Base-by-base conservation (phyloP, 768 basidiomycete species). In the Coprinopsis cinerea region DNA sequence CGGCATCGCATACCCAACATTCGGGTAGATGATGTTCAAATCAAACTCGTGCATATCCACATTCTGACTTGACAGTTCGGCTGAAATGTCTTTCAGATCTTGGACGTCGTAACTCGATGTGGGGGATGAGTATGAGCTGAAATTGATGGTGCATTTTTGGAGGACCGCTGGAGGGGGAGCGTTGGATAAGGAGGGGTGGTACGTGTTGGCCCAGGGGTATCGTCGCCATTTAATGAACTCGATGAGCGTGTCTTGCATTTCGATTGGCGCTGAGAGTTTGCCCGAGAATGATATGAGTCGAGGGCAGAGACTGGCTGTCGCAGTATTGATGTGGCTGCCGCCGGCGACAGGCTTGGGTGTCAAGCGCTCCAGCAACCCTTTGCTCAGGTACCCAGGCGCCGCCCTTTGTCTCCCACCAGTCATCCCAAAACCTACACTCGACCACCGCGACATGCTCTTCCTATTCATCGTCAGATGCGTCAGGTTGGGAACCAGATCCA, bases 171-270 rank as follows among this genome's bases (percentile, higher is more conserved):
- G 23, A n/a, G n/a, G n/a, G n/a, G n/a, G n/a, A n/a, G n/a, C n/a
- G 41, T 20, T 32, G 30, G 30, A 32, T 15, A 7, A 32, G 30
- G 42, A 5, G 4, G 26, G 44, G 25, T 45, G 7, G 5, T 34
- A 10, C 37, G 10, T 9, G 18, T 4, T 6, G 6, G 44, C 25
- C 6, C 26, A 45, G 32, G 41, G 41, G 7, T 32, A 18, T 11
- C 44, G 9, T 18, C 44, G 6, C 44, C 15, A 30, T 18, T 32
- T 7, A 4, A 45, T 7, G 27, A 45, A 45, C 44, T 27, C 44
- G 44, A 45, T 45, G 26, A 45, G 44, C 25, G 44, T 15, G 44
- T 32, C 44, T 20, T 45, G 44, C 44, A 45, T 45, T 5, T 4
- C 4, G 6, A 45, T 18, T 4, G 26, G 44, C 4, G 25, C 44